Evolutionary conservation across 2,329 filamentous ascomycete genomes (phyloP).

Genomic region (Nannizziopsis barbatae): DNA sequence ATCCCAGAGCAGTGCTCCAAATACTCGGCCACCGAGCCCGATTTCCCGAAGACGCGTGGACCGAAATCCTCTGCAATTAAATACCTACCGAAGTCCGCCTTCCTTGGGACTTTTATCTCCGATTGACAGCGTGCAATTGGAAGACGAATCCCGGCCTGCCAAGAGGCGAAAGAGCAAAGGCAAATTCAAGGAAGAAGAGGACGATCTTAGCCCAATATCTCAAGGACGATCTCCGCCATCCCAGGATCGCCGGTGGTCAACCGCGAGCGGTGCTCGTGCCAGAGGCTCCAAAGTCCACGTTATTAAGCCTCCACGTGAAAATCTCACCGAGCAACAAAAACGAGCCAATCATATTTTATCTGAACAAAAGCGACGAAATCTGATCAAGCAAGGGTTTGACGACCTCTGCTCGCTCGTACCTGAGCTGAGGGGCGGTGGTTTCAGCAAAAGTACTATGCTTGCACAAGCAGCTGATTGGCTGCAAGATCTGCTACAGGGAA

Average conservation of each 20-base stretch:
- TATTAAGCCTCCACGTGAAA: conserved; percentile 40
- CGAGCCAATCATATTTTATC: conserved; percentile 77
- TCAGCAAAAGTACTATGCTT: conserved; percentile 74
- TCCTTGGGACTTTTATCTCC: neutral
- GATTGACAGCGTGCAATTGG: conserved; percentile 18
- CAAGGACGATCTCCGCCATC: neutral
- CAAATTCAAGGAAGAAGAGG: conserved; percentile 35
- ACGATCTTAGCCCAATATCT: conserved; percentile 17
- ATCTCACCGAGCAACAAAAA: conserved; percentile 67
- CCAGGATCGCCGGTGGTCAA: conserved; percentile 12
- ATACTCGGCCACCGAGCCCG: conserved; percentile 51
- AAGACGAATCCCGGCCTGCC: conserved; percentile 26
- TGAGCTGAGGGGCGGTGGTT: conserved; percentile 58
- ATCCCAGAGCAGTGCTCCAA: conserved; percentile 46
- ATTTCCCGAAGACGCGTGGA: conserved; percentile 18
- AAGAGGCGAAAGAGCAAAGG: conserved; percentile 48
- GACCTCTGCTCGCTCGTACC: conserved; percentile 69
- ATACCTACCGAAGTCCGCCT: neutral
- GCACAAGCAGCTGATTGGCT: conserved; percentile 66
- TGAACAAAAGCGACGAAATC: conserved; percentile 72
- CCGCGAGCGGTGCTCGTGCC: conserved; percentile 22
- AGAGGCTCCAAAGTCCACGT: conserved; percentile 20
- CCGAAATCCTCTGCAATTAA: conserved; percentile 5
- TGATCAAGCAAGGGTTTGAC: conserved; percentile 73
- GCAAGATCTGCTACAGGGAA: conserved; percentile 59